A percentile compares a stretch with the other conserved stretches of the same genome.
phyloP scores from a whole-genome alignment of 2,329 filamentous ascomycete genomes.

The Drechslera avenae region DNA sequence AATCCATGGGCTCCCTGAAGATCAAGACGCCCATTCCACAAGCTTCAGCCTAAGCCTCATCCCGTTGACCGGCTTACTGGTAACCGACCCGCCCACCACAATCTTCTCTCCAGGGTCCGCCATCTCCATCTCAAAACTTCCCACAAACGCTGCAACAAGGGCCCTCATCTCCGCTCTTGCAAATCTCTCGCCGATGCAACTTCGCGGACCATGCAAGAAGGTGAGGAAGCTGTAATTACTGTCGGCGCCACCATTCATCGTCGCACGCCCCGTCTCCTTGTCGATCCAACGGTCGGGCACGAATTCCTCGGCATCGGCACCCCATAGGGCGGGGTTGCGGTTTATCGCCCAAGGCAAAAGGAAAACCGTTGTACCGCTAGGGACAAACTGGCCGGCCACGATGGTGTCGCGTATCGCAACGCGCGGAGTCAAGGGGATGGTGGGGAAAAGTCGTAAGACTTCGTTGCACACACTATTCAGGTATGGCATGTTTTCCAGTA shows the following conservation, averaged over 20 bases:
- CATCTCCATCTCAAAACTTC: conserved; percentile 43
- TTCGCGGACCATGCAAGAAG: conserved; percentile 51
- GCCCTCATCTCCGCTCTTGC: conserved; percentile 46
- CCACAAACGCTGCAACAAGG: conserved; percentile 44
- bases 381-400: conserved; percentile 45
- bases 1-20: neutral
- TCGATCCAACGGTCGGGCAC: conserved; percentile 55
- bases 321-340: conserved; percentile 51
- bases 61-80: conserved; percentile 47
- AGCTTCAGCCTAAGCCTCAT: conserved; percentile 44
- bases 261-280: conserved; percentile 41
- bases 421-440: conserved; percentile 44
- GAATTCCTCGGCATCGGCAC: conserved; percentile 49
- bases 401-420: conserved; percentile 40
- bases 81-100: conserved; percentile 42
- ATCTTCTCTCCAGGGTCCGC: conserved; percentile 39
- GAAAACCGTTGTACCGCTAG: conserved; percentile 47
- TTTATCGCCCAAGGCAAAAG: conserved; percentile 53
- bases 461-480: conserved; percentile 56
- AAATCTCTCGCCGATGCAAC: conserved; percentile 49
- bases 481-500: conserved; percentile 53
- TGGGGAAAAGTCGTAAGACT: conserved; percentile 47
- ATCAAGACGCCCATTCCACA: conserved; percentile 24
- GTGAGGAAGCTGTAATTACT: conserved; percentile 52
- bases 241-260: conserved; percentile 46